These are phyloP conservation scores for Neodidymelliopsis sp. DNA, from an alignment of 2,329 filamentous ascomycete species.

Conservation along the genomic window DNA sequence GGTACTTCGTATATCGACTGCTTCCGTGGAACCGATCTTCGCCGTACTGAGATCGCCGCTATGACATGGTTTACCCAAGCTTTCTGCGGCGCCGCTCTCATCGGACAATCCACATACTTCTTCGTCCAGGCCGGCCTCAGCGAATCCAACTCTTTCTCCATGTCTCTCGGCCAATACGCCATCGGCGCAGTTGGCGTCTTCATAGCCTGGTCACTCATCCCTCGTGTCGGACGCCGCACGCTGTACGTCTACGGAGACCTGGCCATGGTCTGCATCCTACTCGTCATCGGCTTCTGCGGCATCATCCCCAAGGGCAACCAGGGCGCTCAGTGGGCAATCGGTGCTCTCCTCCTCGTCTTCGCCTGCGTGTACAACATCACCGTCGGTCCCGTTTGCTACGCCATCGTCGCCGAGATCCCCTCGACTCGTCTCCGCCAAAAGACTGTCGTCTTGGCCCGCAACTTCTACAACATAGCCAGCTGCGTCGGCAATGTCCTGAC, in stretches of 20 bases:
- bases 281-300: slow-evolving; percentile 83
- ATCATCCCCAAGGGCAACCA: slow-evolving; percentile 56
- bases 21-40: slow-evolving; percentile 80
- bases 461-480: slow-evolving; percentile 76
- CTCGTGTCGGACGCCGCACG: slow-evolving; percentile 74
- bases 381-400: slow-evolving; percentile 90
- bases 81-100: slow-evolving; percentile 46
- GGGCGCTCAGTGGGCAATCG: slow-evolving; percentile 55
- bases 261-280: slow-evolving; percentile 66
- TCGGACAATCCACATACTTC: slow-evolving; percentile 56
- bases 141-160: slow-evolving; percentile 52
- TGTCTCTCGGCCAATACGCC: slow-evolving; percentile 63
- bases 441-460: slow-evolving; percentile 84
- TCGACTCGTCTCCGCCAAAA: slow-evolving; percentile 87
- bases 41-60: slow-evolving; percentile 76
- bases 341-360: slow-evolving; percentile 44
- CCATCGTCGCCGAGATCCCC: slow-evolving; percentile 83
- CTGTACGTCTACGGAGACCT: slow-evolving; percentile 76
- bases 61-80: slow-evolving; percentile 58
- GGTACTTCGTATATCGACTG: slow-evolving; percentile 82
- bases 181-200: slow-evolving; percentile 71
- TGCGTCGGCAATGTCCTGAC: slow-evolving; percentile 70
- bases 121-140: slow-evolving; percentile 57
- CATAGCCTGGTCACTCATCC: slow-evolving; percentile 81
- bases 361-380: slow-evolving; percentile 82